phyloP scores from a whole-genome alignment of 129 eudicot genomes.

The Flaveria linearis region DNA sequence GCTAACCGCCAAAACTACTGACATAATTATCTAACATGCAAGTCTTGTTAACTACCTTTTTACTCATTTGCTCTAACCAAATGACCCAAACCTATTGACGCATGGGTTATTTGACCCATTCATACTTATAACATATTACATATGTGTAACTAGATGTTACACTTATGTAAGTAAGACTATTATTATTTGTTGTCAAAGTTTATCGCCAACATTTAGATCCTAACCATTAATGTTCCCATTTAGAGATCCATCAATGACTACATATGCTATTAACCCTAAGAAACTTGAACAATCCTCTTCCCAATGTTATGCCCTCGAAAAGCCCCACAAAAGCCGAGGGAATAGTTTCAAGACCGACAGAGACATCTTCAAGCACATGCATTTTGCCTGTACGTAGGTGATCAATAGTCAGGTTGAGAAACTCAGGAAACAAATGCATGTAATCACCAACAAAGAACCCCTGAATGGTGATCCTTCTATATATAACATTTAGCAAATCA shows the following conservation, averaged over 20 bases:
- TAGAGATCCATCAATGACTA: not conserved
- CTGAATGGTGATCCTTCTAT: conserved; percentile 61
- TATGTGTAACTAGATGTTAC: no score
- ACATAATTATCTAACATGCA: no score
- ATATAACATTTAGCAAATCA: conserved; percentile 60
- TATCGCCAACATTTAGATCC: no score
- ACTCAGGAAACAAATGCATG: conserved; percentile 40
- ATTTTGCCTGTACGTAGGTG: conserved; percentile 48
- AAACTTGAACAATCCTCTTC: conserved; percentile 57
- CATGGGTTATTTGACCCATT: no score
- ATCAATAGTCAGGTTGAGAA: conserved; percentile 49
- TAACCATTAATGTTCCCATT: not conserved
- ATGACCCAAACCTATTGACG: no score
- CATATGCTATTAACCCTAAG: not conserved
- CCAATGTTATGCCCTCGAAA: conserved; percentile 63
- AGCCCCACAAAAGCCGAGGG: conserved; percentile 77
- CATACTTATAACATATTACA: no score
- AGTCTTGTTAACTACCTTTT: no score
- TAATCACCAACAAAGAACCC: conserved; percentile 66
- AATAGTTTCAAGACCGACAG: conserved; percentile 55
- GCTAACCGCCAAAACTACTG: no score
- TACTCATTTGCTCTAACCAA: no score
- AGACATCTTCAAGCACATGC: conserved; percentile 62
- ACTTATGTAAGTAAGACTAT: no score
- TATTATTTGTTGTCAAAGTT: no score